Base-by-base conservation (phyloP, 2,329 filamentous ascomycete species). In the Plectosphaerella sp. region DNA sequence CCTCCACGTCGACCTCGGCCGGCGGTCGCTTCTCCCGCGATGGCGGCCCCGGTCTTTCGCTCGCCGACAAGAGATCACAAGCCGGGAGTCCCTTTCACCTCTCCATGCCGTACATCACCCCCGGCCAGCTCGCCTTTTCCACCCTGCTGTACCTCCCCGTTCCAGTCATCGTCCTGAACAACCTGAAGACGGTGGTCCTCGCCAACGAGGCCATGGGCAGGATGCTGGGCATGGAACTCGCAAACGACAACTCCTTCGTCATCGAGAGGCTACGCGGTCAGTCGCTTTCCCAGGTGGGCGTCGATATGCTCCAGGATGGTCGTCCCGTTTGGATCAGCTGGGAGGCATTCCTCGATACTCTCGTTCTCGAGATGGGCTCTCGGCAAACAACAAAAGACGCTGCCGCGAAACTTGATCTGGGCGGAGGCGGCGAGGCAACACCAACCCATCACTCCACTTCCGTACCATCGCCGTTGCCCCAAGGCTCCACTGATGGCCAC, bases 181-280 rank as follows among this genome's bases (percentile, higher is more conserved):
- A 77, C 36, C 62, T 80, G 28, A 91, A 91, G 67, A 88, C 84
- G 0, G 79, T 91, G 3, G 77, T 88, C 1, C 67, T 91, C 41
- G 88, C 87, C 33, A 92, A 92, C 60, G 86, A 91, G 59, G 84
- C 88, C 18, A 86, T 91, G 80, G 86, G 83, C 1, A 77, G 82
- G 51, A 69, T 92, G 60, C 69, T 92, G 20, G 85, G 83, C 4
- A 73, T 88, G 47, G 72, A 74, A 15, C 64, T 67, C 25, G 59
- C 69, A 4, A 67, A 69, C 15, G 72, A 74, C 46, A 62, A 65
- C 5, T 64, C 71, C 3, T 72, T 72, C 10, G 72, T 81, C 4
- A 73, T 79, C 39, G 85, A 91, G 35, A 70, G 74, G 18, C 72
- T 92, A 15, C 77, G 79, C 28, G 87, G 87, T 2, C 82, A 86